Evolutionary conservation across 2,329 filamentous ascomycete species (phyloP), one percentile per base, ranked within the genome.

Genomic region (Elsinoe necatrix): DNA sequence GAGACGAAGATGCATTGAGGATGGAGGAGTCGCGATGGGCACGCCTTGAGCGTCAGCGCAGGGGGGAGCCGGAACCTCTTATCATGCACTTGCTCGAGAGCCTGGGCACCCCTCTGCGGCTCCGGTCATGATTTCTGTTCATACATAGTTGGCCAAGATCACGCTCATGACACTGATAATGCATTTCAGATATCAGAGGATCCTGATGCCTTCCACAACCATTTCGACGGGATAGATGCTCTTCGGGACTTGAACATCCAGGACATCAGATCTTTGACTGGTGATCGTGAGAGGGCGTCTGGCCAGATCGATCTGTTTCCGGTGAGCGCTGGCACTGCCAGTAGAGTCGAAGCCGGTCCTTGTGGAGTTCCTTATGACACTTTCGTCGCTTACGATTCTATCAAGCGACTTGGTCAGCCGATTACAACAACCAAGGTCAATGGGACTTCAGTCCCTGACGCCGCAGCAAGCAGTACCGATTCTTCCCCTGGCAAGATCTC

Each of bases 21-120:
- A 18, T n/a, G 18, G 54, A 56, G 23, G 42, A 56, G 54, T 12
- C 34, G 11, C 18, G n/a, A 20, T 56, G 54, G 54, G 54, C 48
- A 35, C 48, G 48, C 29, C 39, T 14, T 25, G 48, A 52, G 48
- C 48, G 48, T n/a, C n/a, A 39, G 48, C 48, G 31, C 20, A 52
- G 25, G 20, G 48, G 48, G 9, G 48, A 52, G 34, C n/a, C 11
- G 7, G 48, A 52, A 16, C 48, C 48, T 11, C 9, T 23, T 2
- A n/a, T 52, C 29, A 18, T 14, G 31, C 31, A 45, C n/a, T 14
- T 39, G 48, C 29, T 35, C 29, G 48, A 39, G 18, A 39, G 48
- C 18, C 20, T 20, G 23, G 23, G 27, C 16, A 43, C 6, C 7
- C n/a, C 9, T 11, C 21, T 43, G 41, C 41, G 8, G 41, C 4